Evolutionary conservation across 1,284 basidiomycete species (phyloP).

Genomic region (Heterobasidion irregulare): DNA sequence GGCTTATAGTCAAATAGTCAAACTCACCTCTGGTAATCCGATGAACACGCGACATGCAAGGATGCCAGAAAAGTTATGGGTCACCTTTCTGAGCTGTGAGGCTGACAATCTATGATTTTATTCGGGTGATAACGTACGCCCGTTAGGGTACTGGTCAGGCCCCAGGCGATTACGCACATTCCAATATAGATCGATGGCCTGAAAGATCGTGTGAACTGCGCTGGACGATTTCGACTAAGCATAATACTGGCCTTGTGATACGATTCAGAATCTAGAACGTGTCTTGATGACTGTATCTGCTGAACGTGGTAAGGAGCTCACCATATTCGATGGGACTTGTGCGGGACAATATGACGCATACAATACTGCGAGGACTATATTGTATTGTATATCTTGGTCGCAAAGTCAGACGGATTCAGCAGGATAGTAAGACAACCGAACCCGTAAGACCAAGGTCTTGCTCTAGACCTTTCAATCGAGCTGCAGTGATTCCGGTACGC

Average conservation of each 20-base stretch:
- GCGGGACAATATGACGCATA: conserved; percentile 54
- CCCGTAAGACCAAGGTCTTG: conserved; percentile 45
- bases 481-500: conserved; percentile 53
- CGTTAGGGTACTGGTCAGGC: conserved; percentile 51
- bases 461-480: conserved; percentile 52
- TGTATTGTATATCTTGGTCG: conserved; percentile 48
- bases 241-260: conserved; percentile 32
- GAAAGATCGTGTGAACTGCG: not conserved
- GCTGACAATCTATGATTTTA: not conserved
- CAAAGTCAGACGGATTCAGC: not conserved
- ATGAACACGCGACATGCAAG: conserved; percentile 53
- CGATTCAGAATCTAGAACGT: conserved; percentile 39
- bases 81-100: conserved; percentile 27
- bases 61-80: conserved; percentile 47
- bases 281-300: not conserved
- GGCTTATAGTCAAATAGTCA: not conserved
- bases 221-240: not conserved
- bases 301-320: conserved; percentile 13
- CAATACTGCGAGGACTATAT: conserved; percentile 47
- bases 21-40: conserved; percentile 48
- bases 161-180: conserved; percentile 52
- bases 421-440: conserved; percentile 8
- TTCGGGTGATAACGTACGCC: conserved; percentile 28
- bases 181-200: conserved; percentile 62
- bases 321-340: conserved; percentile 64